phyloP scores from a whole-genome alignment of 2,329 filamentous ascomycete genomes.

The Aspergillus tamarii region DNA sequence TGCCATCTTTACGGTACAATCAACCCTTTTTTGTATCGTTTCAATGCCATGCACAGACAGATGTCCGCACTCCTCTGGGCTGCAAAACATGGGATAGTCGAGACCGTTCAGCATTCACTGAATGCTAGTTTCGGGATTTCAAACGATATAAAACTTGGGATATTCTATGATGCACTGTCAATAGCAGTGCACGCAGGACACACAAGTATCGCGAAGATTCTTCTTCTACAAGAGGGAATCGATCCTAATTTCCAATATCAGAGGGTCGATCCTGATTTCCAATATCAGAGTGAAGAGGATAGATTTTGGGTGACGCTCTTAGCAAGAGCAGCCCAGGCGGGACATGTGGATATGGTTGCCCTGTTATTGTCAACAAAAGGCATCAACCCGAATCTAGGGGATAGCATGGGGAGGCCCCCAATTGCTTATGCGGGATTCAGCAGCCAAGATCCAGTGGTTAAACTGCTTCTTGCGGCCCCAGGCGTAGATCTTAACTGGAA shows the following conservation, averaged over 20 bases:
- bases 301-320: not conserved
- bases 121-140: not conserved
- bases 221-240: not conserved
- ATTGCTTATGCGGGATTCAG: not conserved
- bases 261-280: not conserved
- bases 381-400: not conserved
- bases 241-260: not conserved
- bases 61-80: not conserved
- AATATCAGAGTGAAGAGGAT: not conserved
- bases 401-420: not conserved
- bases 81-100: not conserved
- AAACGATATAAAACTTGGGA: not conserved
- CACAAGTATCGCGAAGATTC: not conserved
- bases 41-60: not conserved
- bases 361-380: not conserved
- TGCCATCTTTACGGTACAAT: not conserved
- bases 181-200: not conserved
- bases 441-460: not conserved
- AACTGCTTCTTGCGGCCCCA: not conserved
- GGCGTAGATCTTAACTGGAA: not conserved
- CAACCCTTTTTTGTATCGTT: not conserved
- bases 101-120: not conserved
- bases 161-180: not conserved
- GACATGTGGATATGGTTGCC: not conserved
- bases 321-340: not conserved